Conservation (phyloP, 2,329 filamentous ascomycete genomes). For the Hymenoscyphus repandus region DNA sequence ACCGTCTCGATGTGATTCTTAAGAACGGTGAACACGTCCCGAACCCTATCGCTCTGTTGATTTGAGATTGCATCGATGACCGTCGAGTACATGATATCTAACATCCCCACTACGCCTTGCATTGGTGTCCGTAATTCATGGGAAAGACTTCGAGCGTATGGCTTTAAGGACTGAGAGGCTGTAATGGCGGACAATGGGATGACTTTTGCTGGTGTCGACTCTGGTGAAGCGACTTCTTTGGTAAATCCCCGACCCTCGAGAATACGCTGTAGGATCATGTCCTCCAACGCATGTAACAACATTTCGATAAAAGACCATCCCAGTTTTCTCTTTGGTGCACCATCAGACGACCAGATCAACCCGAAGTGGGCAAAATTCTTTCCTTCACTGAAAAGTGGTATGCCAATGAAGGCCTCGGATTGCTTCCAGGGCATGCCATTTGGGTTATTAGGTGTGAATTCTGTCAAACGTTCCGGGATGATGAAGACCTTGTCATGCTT, state of each 20-base stretch:
- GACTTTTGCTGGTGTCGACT: conserved; percentile 34
- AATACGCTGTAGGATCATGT: conserved; percentile 55
- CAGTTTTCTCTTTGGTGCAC: conserved; percentile 47
- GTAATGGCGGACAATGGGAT: conserved; percentile 52
- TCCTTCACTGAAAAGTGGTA: conserved; percentile 59
- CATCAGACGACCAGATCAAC: conserved; percentile 64
- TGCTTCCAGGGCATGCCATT: conserved; percentile 50
- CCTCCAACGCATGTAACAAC: conserved; percentile 63
- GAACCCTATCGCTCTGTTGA: conserved; percentile 44
- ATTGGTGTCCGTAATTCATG: conserved; percentile 69
- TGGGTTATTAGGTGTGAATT: conserved; percentile 55
- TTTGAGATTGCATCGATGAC: conserved; percentile 59
- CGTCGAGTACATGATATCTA: conserved; percentile 71
- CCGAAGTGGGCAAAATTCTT: conserved; percentile 67
- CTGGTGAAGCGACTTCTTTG: conserved; percentile 28
- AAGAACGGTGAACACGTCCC: conserved; percentile 54
- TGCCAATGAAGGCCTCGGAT: conserved; percentile 61
- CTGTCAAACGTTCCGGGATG: conserved; percentile 55
- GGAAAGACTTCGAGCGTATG: conserved; percentile 66
- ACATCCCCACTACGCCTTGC: conserved; percentile 71
- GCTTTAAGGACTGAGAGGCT: conserved; percentile 60
- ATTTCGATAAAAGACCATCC: conserved; percentile 65
- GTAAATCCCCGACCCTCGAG: conserved; percentile 46
- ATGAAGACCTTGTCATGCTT: conserved; percentile 66
- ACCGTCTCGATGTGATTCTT: conserved; percentile 67